Conservation (phyloP, 169 alveolate genomes). For the Plasmodium inui region DNA sequence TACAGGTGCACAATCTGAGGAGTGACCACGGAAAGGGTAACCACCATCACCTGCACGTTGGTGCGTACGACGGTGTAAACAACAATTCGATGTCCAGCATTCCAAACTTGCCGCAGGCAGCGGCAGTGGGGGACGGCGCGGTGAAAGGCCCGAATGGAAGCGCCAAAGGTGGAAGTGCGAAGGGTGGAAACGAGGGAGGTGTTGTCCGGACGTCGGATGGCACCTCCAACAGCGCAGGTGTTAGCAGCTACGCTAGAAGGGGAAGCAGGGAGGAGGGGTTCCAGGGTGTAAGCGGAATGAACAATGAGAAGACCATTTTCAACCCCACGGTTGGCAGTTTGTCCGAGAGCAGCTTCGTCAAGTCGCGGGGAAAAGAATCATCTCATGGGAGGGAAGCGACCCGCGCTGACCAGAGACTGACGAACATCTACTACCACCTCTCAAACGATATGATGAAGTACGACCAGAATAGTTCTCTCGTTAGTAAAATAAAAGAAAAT, state of each 20-base stretch:
- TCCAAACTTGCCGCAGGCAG: background rate
- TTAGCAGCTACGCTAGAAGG: background rate
- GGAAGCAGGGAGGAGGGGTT: background rate
- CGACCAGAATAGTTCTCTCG: background rate
- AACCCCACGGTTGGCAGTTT: background rate
- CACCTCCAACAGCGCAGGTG: background rate
- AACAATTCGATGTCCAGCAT: background rate
- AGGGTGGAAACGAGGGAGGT: background rate
- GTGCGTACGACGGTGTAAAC: background rate
- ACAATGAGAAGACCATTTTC: background rate
- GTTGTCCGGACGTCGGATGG: background rate
- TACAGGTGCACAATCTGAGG: background rate
- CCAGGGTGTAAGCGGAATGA: background rate
- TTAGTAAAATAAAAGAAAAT: constrained; percentile 14
- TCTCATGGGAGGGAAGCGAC: background rate
- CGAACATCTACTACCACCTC: background rate
- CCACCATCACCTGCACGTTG: background rate
- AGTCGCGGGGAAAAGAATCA: background rate
- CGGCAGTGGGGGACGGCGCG: background rate
- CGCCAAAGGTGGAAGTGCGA: background rate
- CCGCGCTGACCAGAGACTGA: background rate
- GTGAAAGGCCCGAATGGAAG: background rate
- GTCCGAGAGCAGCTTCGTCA: background rate
- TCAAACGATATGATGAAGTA: background rate
- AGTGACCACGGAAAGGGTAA: background rate